A percentile compares a stretch with the other conserved stretches of the same genome.
These are phyloP conservation scores for Haplosporangium sp. DNA, from an alignment of 371 early-diverging fungal genomes.

Conservation along the genomic window DNA sequence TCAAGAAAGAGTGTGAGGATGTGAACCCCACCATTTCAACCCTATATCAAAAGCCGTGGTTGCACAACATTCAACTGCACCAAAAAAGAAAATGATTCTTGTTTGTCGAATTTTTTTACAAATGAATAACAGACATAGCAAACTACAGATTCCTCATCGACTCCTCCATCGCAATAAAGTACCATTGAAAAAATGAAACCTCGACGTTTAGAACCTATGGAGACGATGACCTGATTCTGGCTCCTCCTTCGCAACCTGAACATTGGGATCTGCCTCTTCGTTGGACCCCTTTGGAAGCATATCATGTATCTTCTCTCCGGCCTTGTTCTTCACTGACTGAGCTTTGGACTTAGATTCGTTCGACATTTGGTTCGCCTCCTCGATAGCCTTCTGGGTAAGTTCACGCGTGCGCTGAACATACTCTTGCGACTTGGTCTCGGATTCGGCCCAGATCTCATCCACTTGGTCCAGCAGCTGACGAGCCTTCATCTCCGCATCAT, in stretches of 20 bases:
- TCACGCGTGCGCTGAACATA: constrained; percentile 16
- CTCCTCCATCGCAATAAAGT: constrained; percentile 5
- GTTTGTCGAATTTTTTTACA: no score
- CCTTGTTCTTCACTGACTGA: not conserved
- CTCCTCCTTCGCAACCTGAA: constrained; percentile 44
- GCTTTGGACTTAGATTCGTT: constrained; percentile 8
- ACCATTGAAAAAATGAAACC: not conserved
- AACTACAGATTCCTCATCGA: not conserved
- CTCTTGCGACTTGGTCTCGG: constrained; percentile 27
- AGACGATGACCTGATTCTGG: constrained; percentile 54
- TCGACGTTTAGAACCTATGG: constrained; percentile 17
- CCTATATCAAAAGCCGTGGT: no score
- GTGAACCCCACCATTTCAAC: no score
- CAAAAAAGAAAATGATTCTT: no score
- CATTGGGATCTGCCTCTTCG: constrained; percentile 16
- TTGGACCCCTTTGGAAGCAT: not conserved
- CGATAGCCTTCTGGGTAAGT: constrained; percentile 15
- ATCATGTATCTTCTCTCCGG: not conserved
- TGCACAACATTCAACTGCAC: no score
- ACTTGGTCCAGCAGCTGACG: constrained; percentile 37
- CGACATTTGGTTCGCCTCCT: constrained; percentile 13
- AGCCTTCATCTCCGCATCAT: constrained; percentile 59
- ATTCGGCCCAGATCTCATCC: constrained; percentile 32
- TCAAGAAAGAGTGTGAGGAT: no score
- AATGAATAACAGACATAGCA: no score